phyloP scores from a whole-genome alignment of 352 stramenopile genomes.

The Chrysophaeum taylorii region DNA sequence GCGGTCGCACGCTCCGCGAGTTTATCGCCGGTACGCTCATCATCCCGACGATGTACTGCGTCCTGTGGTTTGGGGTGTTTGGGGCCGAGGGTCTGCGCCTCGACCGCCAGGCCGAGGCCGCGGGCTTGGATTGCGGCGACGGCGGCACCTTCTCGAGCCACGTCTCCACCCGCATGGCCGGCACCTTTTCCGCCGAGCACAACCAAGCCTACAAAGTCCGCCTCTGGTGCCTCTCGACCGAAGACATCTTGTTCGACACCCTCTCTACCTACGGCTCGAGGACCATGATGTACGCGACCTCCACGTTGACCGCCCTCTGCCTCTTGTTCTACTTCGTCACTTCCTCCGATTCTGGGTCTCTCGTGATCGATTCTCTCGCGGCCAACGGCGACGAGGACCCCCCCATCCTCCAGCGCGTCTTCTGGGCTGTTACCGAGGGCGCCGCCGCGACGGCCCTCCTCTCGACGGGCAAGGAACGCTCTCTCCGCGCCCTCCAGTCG shows the following conservation, averaged over 20 bases:
- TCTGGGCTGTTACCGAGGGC: constrained; percentile 43
- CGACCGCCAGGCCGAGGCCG: constrained; percentile 2
- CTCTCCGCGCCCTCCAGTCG: constrained; percentile 34
- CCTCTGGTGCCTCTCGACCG: constrained; percentile 17
- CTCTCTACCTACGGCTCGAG: neutral
- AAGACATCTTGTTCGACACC: constrained; percentile 2
- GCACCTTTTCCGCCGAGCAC: neutral
- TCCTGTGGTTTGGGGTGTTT: constrained; percentile 37
- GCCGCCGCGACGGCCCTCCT: constrained; percentile 34
- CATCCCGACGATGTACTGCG: constrained; percentile 29
- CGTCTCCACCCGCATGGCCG: neutral
- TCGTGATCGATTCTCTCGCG: constrained; percentile 40
- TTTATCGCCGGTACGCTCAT: constrained; percentile 31
- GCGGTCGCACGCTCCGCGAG: constrained; percentile 34
- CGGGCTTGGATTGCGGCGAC: neutral
- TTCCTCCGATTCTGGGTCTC: constrained; percentile 40
- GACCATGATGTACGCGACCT: neutral
- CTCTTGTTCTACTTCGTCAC: constrained; percentile 42
- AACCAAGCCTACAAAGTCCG: constrained; percentile 22
- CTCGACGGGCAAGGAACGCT: constrained; percentile 15
- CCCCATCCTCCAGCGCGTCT: constrained; percentile 38
- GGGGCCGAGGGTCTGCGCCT: constrained; percentile 35
- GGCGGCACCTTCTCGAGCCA: neutral
- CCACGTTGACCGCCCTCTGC: neutral
- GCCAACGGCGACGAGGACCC: constrained; percentile 36